Conservation (phyloP, 1,284 basidiomycete species). For the Fomitopsis pinicola region DNA sequence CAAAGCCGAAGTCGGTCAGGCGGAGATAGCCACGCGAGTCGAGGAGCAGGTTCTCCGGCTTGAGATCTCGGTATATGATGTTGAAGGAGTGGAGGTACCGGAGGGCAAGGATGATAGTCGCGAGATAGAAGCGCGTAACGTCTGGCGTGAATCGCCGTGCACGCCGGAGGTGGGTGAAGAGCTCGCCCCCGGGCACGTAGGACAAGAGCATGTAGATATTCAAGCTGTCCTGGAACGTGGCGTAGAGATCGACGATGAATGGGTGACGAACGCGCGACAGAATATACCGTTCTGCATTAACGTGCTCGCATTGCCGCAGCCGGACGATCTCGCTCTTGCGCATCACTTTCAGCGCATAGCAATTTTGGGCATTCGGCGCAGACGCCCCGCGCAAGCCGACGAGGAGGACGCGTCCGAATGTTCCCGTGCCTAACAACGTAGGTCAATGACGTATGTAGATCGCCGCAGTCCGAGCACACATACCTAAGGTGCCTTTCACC, state of each 20-base stretch:
- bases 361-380: slow-evolving; percentile 46
- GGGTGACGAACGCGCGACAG: slow-evolving; percentile 82
- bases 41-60: slow-evolving; percentile 95
- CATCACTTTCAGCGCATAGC: slow-evolving; percentile 92
- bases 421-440: slow-evolving; percentile 72
- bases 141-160: slow-evolving; percentile 95
- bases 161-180: slow-evolving; percentile 91
- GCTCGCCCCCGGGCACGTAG: slow-evolving; percentile 95
- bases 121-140: slow-evolving; percentile 98
- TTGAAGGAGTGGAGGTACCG: slow-evolving; percentile 97
- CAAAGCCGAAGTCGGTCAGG: slow-evolving; percentile 97
- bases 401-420: slow-evolving; percentile 89
- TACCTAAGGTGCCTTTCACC: slow-evolving; percentile 74
- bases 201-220: slow-evolving; percentile 99
- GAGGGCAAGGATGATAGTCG: slow-evolving; percentile 93
- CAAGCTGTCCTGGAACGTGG: slow-evolving; percentile 92
- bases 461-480: slow-evolving; percentile 10
- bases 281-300: slow-evolving; percentile 96
- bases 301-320: slow-evolving; percentile 97
- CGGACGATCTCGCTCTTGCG: slow-evolving; percentile 92
- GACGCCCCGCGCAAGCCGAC: slow-evolving; percentile 60
- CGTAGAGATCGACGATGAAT: slow-evolving; percentile 86
- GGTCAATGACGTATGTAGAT: neutral
- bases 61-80: slow-evolving; percentile 98
- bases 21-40: slow-evolving; percentile 96